Conservation (phyloP, 2,329 filamentous ascomycete species). For the Sporothrix luriei region DNA sequence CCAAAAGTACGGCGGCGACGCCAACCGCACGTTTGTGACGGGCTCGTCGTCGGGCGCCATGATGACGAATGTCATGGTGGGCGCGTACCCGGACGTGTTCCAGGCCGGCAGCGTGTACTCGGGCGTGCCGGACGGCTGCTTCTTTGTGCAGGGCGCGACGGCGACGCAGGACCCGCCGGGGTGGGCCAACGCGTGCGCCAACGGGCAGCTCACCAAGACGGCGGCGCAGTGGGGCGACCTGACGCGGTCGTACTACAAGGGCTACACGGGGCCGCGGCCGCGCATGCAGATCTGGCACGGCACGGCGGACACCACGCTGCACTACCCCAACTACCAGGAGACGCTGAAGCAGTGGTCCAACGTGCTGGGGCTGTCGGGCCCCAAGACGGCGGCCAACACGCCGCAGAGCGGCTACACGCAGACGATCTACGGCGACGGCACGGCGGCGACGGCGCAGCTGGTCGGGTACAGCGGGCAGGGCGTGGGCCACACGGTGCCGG, state of each 20-base stretch:
- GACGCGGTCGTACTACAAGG: conserved; percentile 53
- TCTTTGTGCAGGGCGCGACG: conserved; percentile 47
- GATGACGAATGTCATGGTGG: conserved; percentile 59
- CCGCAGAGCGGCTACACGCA: conserved; percentile 45
- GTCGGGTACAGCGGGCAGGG: conserved; percentile 40
- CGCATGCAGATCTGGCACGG: conserved; percentile 48
- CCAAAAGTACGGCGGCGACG: conserved; percentile 24
- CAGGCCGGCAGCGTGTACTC: conserved; percentile 54
- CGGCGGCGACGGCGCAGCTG: conserved; percentile 38
- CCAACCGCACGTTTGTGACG: conserved; percentile 52
- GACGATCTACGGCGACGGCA: conserved; percentile 45
- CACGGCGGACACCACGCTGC: conserved; percentile 45
- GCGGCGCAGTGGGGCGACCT: conserved; percentile 48
- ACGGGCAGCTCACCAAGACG: conserved; percentile 51
- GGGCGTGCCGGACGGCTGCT: conserved; percentile 60
- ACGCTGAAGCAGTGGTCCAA: conserved; percentile 52
- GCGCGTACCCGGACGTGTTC: conserved; percentile 59
- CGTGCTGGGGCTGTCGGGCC: conserved; percentile 46
- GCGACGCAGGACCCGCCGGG: conserved; percentile 45
- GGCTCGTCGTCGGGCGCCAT: conserved; percentile 55
- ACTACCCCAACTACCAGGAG: conserved; percentile 47
- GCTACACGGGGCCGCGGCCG: conserved; percentile 50
- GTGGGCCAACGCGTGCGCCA: conserved; percentile 60
- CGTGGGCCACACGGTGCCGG: conserved; percentile 41
- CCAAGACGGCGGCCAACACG: conserved; percentile 41